Conservation (phyloP, 176 grass and related monocot species). For the Musa beccarii region DNA sequence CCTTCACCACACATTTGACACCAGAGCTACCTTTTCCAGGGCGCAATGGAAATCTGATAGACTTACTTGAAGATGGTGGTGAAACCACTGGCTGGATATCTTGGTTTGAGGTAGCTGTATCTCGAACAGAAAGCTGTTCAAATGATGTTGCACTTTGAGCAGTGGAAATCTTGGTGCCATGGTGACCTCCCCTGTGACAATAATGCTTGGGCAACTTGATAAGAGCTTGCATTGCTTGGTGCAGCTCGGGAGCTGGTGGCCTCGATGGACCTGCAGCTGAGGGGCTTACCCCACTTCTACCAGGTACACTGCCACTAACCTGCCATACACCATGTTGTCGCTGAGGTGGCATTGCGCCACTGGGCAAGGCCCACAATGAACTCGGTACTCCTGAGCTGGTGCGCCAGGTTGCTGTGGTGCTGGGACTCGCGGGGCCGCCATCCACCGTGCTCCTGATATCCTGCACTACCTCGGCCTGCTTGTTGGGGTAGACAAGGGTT, state of each 20-base stretch:
- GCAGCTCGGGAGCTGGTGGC: conserved; percentile 6
- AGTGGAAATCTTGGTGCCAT: neutral
- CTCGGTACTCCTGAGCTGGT: neutral
- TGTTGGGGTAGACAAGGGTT: neutral
- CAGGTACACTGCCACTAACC: neutral
- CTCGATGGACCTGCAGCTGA: neutral
- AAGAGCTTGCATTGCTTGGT: conserved; percentile 15
- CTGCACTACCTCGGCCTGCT: conserved; percentile 6
- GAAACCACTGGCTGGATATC: neutral
- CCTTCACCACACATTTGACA: conserved; percentile 17
- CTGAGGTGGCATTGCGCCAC: neutral
- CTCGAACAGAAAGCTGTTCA: neutral
- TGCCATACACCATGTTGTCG: neutral
- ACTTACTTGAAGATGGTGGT: neutral
- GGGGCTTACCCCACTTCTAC: neutral
- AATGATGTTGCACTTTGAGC: neutral
- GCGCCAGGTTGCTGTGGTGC: neutral
- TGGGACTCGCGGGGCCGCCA: conserved; percentile 14
- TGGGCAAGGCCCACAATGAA: neutral
- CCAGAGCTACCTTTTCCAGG: conserved; percentile 23
- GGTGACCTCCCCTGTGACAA: neutral
- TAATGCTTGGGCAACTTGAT: neutral
- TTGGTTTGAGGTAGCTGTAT: neutral
- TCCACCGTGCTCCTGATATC: conserved; percentile 4
- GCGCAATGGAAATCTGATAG: conserved; percentile 22